These are phyloP conservation scores for Pleurozium schreberi DNA, from an alignment of 225 moss, liverwort and hornwort genomes.

Conservation along the genomic window DNA sequence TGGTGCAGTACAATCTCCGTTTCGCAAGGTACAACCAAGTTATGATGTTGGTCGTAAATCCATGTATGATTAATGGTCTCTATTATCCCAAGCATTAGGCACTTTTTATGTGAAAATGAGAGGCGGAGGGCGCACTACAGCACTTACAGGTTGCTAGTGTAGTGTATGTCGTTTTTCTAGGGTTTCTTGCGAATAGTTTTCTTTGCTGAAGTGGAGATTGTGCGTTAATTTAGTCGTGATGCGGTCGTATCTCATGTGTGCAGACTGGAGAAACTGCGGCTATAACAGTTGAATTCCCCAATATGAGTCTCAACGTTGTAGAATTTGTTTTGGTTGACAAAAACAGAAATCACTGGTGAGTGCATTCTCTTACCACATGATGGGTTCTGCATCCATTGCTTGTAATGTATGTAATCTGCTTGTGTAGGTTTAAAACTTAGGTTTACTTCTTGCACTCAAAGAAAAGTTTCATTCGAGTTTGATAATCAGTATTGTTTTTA, in stretches of 20 bases:
- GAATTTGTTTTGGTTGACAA: conserved; percentile 80
- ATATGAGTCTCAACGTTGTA: conserved; percentile 37
- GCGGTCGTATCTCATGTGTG: not conserved
- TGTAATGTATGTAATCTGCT: not conserved
- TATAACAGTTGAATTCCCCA: conserved; percentile 39
- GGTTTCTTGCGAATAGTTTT: not conserved
- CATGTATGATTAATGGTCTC: not conserved
- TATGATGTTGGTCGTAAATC: not conserved
- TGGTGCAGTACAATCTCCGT: conserved; percentile 44
- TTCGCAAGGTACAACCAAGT: conserved; percentile 13
- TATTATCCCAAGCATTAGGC: not conserved
- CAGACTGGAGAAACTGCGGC: conserved; percentile 56
- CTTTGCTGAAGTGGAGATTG: not conserved
- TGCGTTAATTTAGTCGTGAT: not conserved
- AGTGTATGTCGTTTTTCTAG: not conserved
- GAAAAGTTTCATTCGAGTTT: not conserved
- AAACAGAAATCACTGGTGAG: conserved; percentile 62
- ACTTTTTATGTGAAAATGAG: not conserved
- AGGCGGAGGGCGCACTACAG: not conserved
- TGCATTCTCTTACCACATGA: not conserved
- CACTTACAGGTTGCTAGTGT: not conserved
- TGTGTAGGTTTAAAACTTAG: not conserved
- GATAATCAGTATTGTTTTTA: not conserved
- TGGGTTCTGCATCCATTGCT: not conserved
- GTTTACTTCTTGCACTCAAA: not conserved